Conservation (phyloP, 768 basidiomycete species). For the Suillus placidus region DNA sequence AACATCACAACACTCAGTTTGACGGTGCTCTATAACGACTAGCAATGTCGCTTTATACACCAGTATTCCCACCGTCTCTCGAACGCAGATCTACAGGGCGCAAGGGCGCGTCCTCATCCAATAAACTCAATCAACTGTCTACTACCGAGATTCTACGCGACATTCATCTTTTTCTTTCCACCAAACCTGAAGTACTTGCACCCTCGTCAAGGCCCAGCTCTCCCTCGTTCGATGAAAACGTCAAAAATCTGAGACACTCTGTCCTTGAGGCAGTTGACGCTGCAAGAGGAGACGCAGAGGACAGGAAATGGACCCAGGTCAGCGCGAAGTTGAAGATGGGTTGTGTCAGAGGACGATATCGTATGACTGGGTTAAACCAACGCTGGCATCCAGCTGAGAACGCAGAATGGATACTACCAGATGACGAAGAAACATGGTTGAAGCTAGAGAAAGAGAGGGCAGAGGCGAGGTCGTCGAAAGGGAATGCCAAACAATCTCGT, state of each 20-base stretch:
- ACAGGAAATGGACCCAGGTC: slow-evolving; percentile 51
- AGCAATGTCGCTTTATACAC: slow-evolving; percentile 38
- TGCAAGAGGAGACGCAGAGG: slow-evolving; percentile 42
- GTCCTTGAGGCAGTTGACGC: slow-evolving; percentile 39
- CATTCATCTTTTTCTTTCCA: slow-evolving; percentile 35
- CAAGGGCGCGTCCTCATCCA: slow-evolving; percentile 14
- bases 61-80: slow-evolving; percentile 32
- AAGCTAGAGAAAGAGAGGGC: slow-evolving; percentile 44
- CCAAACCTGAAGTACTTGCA: slow-evolving; percentile 35
- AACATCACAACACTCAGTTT: not conserved
- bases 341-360: slow-evolving; percentile 40
- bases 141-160: slow-evolving; percentile 33
- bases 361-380: slow-evolving; percentile 29
- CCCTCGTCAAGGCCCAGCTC: slow-evolving; percentile 39
- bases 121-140: slow-evolving; percentile 5
- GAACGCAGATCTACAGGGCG: slow-evolving; percentile 10
- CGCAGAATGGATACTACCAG: slow-evolving; percentile 42
- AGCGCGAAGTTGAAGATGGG: slow-evolving; percentile 43
- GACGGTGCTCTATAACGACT: not conserved
- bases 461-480: slow-evolving; percentile 21
- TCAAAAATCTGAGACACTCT: slow-evolving; percentile 35
- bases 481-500: slow-evolving; percentile 19
- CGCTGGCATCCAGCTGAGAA: slow-evolving; percentile 24
- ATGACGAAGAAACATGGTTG: slow-evolving; percentile 52
- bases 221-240: slow-evolving; percentile 31